Evolutionary conservation across 2,329 filamentous ascomycete genomes (phyloP).

Genomic region (Aspergillus calidoustus): DNA sequence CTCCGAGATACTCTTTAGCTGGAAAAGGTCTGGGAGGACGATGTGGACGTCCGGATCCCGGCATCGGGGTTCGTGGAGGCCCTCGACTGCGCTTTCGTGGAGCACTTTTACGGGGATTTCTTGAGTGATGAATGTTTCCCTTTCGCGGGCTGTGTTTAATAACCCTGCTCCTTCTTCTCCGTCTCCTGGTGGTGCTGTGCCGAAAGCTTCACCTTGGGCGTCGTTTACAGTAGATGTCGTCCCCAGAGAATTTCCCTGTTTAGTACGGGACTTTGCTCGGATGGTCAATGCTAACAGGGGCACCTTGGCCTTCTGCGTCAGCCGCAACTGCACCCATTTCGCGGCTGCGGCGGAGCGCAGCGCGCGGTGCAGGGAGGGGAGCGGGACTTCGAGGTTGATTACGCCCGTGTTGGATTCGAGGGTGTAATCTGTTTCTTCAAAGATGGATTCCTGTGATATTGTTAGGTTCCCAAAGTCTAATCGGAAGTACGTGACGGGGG

Average conservation of each 20-base stretch:
- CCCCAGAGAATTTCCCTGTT: slow-evolving; percentile 60
- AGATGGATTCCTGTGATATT: slow-evolving; percentile 71
- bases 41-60: slow-evolving; percentile 95
- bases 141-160: slow-evolving; percentile 57
- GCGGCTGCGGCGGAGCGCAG: slow-evolving; percentile 85
- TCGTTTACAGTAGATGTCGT: slow-evolving; percentile 35
- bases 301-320: slow-evolving; percentile 89
- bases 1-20: slow-evolving; percentile 92
- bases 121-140: slow-evolving; percentile 91
- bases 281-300: slow-evolving; percentile 91
- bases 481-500: too few relatives aligned
- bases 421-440: slow-evolving; percentile 74
- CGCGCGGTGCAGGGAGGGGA: slow-evolving; percentile 86
- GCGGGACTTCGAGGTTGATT: slow-evolving; percentile 94
- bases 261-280: slow-evolving; percentile 60
- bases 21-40: slow-evolving; percentile 80
- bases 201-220: background rate
- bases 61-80: slow-evolving; percentile 89
- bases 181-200: background rate
- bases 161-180: background rate
- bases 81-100: slow-evolving; percentile 80
- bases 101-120: slow-evolving; percentile 95
- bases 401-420: slow-evolving; percentile 90
- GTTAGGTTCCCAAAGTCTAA: slow-evolving; percentile 1
- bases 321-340: slow-evolving; percentile 78